These are phyloP conservation scores for Lotus japonicus DNA, from an alignment of 306 rosid species.

Conservation along the genomic window DNA sequence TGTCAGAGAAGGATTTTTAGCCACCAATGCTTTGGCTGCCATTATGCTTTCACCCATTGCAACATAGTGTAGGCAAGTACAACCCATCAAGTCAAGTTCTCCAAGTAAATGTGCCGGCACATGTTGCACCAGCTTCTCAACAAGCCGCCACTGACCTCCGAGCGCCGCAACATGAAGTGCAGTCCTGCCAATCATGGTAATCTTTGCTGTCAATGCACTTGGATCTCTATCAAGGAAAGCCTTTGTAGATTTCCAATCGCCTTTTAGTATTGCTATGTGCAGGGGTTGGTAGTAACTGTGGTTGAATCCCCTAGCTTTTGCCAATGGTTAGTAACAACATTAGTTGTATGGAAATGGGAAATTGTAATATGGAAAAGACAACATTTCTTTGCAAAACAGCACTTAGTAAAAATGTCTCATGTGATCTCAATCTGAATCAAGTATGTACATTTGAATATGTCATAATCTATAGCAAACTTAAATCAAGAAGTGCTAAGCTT, in stretches of 20 bases:
- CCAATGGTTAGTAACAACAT: neutral
- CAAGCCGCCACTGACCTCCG: constrained; percentile 36
- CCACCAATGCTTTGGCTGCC: constrained; percentile 40
- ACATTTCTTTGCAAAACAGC: neutral
- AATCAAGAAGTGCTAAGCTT: too few species aligned
- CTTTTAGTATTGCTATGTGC: constrained; percentile 37
- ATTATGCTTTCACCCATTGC: constrained; percentile 33
- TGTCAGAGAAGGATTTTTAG: constrained; percentile 26
- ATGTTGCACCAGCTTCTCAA: constrained; percentile 29
- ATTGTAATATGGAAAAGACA: neutral
- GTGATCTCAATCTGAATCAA: constrained; percentile 15
- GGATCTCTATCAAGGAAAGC: constrained; percentile 33
- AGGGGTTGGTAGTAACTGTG: constrained; percentile 35
- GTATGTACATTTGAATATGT: neutral
- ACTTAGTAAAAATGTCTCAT: neutral
- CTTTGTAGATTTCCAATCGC: constrained; percentile 42
- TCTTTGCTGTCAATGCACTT: constrained; percentile 29
- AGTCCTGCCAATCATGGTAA: constrained; percentile 26
- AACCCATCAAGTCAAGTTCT: constrained; percentile 32
- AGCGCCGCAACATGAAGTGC: constrained; percentile 40
- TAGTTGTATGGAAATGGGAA: constrained; percentile 10
- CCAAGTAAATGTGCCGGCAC: constrained; percentile 22
- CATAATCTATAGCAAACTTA: neutral
- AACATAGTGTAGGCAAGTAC: constrained; percentile 41
- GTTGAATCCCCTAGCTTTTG: constrained; percentile 36